Conservation (phyloP, 192 early-diverging fungal species). For the Backusella sp. region DNA sequence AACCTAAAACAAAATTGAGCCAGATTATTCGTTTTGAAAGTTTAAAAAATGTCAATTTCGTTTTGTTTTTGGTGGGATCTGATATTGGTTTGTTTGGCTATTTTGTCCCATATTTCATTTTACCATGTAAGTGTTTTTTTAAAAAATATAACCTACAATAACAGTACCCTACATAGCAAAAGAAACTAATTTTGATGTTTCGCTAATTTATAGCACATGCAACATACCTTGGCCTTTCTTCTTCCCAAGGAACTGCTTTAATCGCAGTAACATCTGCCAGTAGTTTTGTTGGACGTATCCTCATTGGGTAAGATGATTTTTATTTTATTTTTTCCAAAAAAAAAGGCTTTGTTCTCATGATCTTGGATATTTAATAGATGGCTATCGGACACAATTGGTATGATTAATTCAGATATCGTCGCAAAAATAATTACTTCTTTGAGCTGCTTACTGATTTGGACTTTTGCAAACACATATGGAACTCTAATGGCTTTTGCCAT, state of each 20-base stretch:
- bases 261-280: constrained; percentile 20
- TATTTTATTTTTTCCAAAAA: not conserved
- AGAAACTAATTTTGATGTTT: not conserved
- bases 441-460: constrained; percentile 28
- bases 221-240: constrained; percentile 13
- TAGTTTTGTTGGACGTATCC: constrained; percentile 28
- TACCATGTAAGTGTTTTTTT: constrained; percentile 20
- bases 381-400: constrained; percentile 27
- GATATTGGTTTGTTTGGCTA: constrained; percentile 21
- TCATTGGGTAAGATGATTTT: not conserved
- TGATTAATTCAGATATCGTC: constrained; percentile 25
- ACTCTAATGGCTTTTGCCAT: constrained; percentile 29
- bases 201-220: constrained; percentile 21
- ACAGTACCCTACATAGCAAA: no score
- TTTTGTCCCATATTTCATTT: constrained; percentile 28
- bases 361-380: not conserved
- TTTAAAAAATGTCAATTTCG: constrained; percentile 17
- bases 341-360: not conserved
- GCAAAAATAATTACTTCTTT: constrained; percentile 18
- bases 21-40: constrained; percentile 20
- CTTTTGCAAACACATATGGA: constrained; percentile 25
- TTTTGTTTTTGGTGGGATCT: constrained; percentile 23
- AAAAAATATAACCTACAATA: not conserved
- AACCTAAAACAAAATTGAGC: constrained; percentile 9
- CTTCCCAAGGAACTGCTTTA: constrained; percentile 20